Conservation (phyloP, 352 stramenopile genomes). For the Phytophthora sansomeana region DNA sequence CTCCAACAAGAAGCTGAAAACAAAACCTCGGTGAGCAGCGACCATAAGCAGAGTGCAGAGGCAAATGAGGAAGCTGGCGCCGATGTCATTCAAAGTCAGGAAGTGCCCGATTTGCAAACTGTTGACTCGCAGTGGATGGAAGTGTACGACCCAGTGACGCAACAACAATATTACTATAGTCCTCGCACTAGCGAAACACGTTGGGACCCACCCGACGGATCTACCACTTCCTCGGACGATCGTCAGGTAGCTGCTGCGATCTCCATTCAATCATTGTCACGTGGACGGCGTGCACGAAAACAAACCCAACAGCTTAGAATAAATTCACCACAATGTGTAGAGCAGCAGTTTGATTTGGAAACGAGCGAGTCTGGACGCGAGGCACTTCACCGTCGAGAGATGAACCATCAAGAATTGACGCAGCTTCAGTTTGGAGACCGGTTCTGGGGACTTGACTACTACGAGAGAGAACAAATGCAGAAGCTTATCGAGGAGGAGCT, state of each 20-base stretch:
- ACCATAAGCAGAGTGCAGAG: neutral
- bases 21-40: neutral
- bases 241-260: constrained; percentile 57
- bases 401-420: constrained; percentile 63
- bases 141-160: constrained; percentile 67
- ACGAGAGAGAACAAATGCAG: constrained; percentile 50
- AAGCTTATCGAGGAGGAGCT: constrained; percentile 55
- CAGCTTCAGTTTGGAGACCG: constrained; percentile 54
- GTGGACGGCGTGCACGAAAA: constrained; percentile 46
- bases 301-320: constrained; percentile 20
- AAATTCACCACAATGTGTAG: neutral
- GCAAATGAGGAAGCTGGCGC: neutral
- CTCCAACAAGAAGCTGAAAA: neutral
- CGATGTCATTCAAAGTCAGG: neutral
- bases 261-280: constrained; percentile 62
- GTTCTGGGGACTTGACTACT: constrained; percentile 62
- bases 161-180: constrained; percentile 71
- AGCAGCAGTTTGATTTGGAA: neutral
- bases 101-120: neutral
- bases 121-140: constrained; percentile 53
- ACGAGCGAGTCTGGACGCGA: constrained; percentile 35
- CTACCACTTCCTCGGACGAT: constrained; percentile 50
- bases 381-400: constrained; percentile 49
- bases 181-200: constrained; percentile 51
- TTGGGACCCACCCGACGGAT: constrained; percentile 51